Evolutionary conservation across 2,329 filamentous ascomycete species (phyloP), one percentile per base, ranked within the genome.

Genomic region (Aspergillus tamarii): DNA sequence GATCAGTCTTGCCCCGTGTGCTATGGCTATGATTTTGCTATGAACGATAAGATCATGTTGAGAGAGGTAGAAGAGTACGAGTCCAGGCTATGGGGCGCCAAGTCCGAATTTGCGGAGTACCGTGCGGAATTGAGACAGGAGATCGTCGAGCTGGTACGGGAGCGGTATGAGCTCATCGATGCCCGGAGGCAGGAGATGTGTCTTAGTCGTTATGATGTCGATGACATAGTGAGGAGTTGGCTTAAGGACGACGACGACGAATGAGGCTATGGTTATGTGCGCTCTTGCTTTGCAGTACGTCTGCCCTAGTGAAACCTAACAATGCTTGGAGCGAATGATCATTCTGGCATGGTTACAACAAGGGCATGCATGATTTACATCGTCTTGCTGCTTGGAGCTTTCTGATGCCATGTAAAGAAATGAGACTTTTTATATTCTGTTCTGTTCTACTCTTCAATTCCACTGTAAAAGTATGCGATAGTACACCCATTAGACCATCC

Each of bases 371-470:
- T 34, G 32, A 10, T 34, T 4, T 32, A 10, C 30, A 32, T 32
- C 9, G 8, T 32, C 11, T 11, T 34, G 32, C 11, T 11, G 32
- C 32, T 34, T 34, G 11, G 3, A 1, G 32, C 10, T 34, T 1
- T 4, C 0, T 12, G 32, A 34, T 34, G 10, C 11, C 1, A 12
- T 34, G 0, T 3, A 3, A 34, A 34, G 11, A 34, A 12, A 10
- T 11, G 2, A 4, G 10, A 1, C 12, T 34, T 34, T 0, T 4
- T 32, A 32, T 10, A 10, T 12, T 34, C 32, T 34, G 11, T 34
- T 32, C 10, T 32, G 11, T 32, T 32, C 10, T 10, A 11, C 10
- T 10, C 11, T 12, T 32, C 9, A 32, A 32, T 12, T 1, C 11
- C 11, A 32, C 6, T 1, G 30, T 34, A 10, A 12, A 34, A 34